Evolutionary conservation across 1,284 basidiomycete genomes (phyloP).

Genomic region (Chalciporus sp.): DNA sequence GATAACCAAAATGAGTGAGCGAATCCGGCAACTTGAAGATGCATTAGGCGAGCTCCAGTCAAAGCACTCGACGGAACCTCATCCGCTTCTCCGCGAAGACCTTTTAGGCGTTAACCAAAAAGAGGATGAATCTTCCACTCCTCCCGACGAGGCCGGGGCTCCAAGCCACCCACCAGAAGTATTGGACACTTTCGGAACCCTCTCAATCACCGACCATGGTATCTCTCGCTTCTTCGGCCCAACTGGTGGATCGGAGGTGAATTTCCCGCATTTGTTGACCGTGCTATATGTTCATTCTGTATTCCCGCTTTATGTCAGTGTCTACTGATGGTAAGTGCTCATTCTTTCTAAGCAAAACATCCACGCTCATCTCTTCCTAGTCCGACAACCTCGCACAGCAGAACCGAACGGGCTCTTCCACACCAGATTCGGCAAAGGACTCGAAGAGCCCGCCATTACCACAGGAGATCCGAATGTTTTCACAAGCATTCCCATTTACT

Average conservation of each 20-base stretch:
- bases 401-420: slow-evolving; percentile 21
- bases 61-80: slow-evolving; percentile 52
- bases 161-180: slow-evolving; percentile 39
- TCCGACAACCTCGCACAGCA: slow-evolving; percentile 23
- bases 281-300: slow-evolving; percentile 8
- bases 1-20: slow-evolving; percentile 59
- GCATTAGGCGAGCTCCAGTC: slow-evolving; percentile 57
- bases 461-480: slow-evolving; percentile 53
- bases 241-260: slow-evolving; percentile 63
- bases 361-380: slow-evolving; percentile 24
- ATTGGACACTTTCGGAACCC: slow-evolving; percentile 60
- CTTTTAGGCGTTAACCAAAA: slow-evolving; percentile 44
- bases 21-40: slow-evolving; percentile 69
- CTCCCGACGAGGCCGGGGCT: slow-evolving; percentile 22
- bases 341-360: slow-evolving; percentile 1
- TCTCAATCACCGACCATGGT: slow-evolving; percentile 62
- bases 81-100: slow-evolving; percentile 66
- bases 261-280: slow-evolving; percentile 21
- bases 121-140: slow-evolving; percentile 30
- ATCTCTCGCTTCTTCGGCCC: slow-evolving; percentile 65
- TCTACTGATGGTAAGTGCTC: slow-evolving; percentile 33
- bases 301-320: slow-evolving; percentile 25
- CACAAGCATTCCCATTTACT: slow-evolving; percentile 64
- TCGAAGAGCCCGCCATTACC: slow-evolving; percentile 39
- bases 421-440: slow-evolving; percentile 37